Evolutionary conservation across 106 monocot species (phyloP), one percentile per base, ranked within the genome.

Genomic region (Phalaenopsis equestris): DNA sequence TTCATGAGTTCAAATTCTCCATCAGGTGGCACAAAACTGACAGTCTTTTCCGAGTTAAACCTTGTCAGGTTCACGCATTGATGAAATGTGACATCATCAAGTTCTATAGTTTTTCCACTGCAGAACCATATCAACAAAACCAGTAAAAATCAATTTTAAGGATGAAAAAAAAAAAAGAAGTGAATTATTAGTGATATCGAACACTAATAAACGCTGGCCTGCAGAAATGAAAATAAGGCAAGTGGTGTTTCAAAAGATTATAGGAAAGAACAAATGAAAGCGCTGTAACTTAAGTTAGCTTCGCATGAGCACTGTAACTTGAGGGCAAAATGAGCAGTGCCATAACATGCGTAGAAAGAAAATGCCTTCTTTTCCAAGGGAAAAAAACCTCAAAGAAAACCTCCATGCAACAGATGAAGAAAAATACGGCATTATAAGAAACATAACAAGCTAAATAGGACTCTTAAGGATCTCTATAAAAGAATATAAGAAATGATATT

Each of bases 1-100:
- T 99, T 99, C 99, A 99, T 99, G 73, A 99, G 83, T 86, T 99
- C 99, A 85, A 99, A 99, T 95, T 99, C 99, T 79, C 99, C 99
- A 90, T 99, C 99, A 70, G 99, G 99, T 73, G 99, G 99, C 79
- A 99, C 99, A 85, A 99, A 99, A 82, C 99, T 99, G 83, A 99
- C 99, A 4, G 99, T 99, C 80, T 95, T 99, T 84, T 99, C 99
- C 45, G 95, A 91, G 80, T 99, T 99, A 84, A 99, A 99, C 81
- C 99, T 99, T n/a, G 99, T 99, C 84, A 99, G 79, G 81, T 99
- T 99, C n/a, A 99, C 99, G 84, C 99, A 99, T 80, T 99, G 99
- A 75, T 99, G 99, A 73, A 99, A 99, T 19, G 99, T 99, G 55
- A 99, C 99, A 87, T 99, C 99, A 80, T 99, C 99, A 83, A 99